Base-by-base conservation (phyloP, 371 early-diverging fungal species). In the Chytridium lagenaria region DNA sequence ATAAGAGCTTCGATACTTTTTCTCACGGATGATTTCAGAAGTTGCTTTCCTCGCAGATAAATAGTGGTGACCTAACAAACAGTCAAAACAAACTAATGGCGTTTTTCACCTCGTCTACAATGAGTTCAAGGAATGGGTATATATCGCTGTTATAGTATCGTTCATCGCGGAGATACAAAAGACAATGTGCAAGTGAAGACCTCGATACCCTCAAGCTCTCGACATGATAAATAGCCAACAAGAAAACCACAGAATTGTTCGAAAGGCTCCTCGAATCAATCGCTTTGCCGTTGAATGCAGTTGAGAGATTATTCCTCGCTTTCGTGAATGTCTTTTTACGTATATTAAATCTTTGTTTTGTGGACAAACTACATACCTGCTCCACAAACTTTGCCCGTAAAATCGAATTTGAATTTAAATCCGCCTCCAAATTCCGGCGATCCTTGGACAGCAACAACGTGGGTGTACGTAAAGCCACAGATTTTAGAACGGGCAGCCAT, bases 381-480 rank as follows among this genome's bases (percentile, higher is more conserved):
- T 94, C 95, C n/a, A 88, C 73, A 57, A 88, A 86, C 31, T 87
- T 90, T 55, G 89, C 86, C 50, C 91, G 86, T 22, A 95, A 80
- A 7, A 96, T 90, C 10, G 95, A 93, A 77, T 94, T 94, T 73
- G 92, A 90, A 71, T 93, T 92, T 22, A 98, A 82, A 73, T 96
- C 96, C n/a, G 90, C 93, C 69, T 95, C 95, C 38, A 98, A 74
- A 70, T 93, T 94, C 59, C 91, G 91, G 44, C 89, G 86, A 38
- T 80, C 74, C 55, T 87, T 28, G 37, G 68, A 90, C 36, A 91
- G 89, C 2, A 94, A 88, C 57, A 98, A 85, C 0, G 92, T 84
- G 0, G 98, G 98, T 0, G 97, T 92, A 67, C 93, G 94, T 71
- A 85, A 83, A 1, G 97, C 95, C 76, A 98, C 90, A 0, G 84